Evolutionary conservation across 345 rosid species (phyloP).

Genomic region (Heritiera fomes): DNA sequence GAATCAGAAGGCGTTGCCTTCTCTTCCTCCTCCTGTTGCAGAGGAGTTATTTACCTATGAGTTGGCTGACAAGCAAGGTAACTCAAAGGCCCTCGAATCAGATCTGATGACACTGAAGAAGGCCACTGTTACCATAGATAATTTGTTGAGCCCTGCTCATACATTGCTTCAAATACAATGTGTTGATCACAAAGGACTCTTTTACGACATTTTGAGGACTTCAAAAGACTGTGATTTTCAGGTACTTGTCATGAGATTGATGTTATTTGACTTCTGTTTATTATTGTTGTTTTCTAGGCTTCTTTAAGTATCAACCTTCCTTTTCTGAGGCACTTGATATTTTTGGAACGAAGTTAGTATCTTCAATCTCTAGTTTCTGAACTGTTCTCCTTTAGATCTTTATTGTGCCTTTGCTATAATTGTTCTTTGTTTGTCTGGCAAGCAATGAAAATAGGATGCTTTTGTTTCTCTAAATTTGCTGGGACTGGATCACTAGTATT

Average conservation of each 20-base stretch:
- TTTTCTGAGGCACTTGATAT: neutral
- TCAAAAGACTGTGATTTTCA: constrained; percentile 70
- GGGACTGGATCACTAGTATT: neutral
- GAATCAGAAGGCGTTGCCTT: constrained; percentile 46
- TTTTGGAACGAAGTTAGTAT: neutral
- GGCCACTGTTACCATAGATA: constrained; percentile 53
- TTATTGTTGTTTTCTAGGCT: neutral
- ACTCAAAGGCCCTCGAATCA: constrained; percentile 33
- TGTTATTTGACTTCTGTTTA: neutral
- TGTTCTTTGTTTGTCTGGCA: neutral
- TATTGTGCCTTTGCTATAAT: neutral
- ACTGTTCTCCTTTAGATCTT: neutral
- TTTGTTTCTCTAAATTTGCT: neutral
- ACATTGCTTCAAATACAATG: constrained; percentile 70
- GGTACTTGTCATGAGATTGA: constrained; percentile 34
- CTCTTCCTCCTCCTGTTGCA: constrained; percentile 51
- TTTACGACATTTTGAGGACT: constrained; percentile 73
- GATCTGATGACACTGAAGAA: constrained; percentile 28
- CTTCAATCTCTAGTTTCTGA: neutral
- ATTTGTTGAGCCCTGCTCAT: constrained; percentile 69
- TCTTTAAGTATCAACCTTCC: neutral
- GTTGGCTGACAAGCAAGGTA: constrained; percentile 32
- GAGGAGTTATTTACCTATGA: constrained; percentile 53
- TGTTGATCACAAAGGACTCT: constrained; percentile 70
- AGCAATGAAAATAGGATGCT: neutral